Evolutionary conservation across 306 rosid genomes (phyloP).

Genomic region (Corylus avellana): DNA sequence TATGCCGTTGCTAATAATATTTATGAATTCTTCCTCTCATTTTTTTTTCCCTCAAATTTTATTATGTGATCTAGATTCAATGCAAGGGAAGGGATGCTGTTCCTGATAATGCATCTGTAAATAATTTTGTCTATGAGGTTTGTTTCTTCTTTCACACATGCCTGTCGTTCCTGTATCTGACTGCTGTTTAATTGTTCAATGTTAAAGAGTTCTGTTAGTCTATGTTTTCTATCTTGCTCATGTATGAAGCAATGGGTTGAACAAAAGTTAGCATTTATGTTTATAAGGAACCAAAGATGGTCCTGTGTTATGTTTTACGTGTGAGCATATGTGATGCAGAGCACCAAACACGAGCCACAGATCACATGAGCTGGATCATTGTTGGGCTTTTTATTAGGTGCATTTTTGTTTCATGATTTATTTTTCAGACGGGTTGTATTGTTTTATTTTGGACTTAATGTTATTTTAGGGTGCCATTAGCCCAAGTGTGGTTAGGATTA

Average conservation of each 20-base stretch:
- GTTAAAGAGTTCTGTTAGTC: neutral
- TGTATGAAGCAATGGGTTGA: neutral
- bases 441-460: no score
- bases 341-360: no score
- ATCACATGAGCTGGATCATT: no score
- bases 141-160: constrained; percentile 40
- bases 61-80: constrained; percentile 67
- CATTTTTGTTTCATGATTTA: no score
- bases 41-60: constrained; percentile 27
- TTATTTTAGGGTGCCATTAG: no score
- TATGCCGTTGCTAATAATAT: neutral
- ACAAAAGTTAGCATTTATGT: neutral
- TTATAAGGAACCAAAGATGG: neutral
- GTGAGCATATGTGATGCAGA: neutral
- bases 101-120: constrained; percentile 87
- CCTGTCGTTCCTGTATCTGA: constrained; percentile 15
- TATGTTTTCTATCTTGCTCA: neutral
- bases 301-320: neutral
- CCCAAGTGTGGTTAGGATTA: no score
- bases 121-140: constrained; percentile 92
- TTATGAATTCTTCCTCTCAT: neutral
- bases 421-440: no score
- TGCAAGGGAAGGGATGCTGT: constrained; percentile 95
- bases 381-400: no score
- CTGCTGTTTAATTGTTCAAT: constrained; percentile 22